These are phyloP conservation scores for Microsporum canis DNA, from an alignment of 2,329 filamentous ascomycete genomes.

Conservation along the genomic window DNA sequence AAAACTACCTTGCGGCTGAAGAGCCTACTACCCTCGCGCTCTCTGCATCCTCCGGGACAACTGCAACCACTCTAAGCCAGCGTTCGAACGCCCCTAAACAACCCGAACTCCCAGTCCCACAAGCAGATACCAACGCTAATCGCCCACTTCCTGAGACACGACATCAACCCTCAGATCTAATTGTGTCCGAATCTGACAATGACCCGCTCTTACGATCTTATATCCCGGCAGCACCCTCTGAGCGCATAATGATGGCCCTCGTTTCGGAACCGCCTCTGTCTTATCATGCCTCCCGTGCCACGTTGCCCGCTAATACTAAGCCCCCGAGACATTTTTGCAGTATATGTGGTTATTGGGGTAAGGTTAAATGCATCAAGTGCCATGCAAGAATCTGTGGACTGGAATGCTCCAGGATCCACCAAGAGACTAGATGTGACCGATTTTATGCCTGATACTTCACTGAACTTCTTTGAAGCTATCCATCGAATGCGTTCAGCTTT, in stretches of 20 bases:
- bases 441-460: conserved; percentile 22
- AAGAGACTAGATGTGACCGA: conserved; percentile 37
- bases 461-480: not conserved
- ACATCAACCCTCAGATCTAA: conserved; percentile 16
- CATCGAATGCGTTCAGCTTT: not conserved
- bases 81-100: conserved; percentile 10
- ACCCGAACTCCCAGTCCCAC: conserved; percentile 12
- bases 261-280: conserved; percentile 37
- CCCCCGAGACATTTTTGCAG: conserved; percentile 36
- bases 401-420: conserved; percentile 38
- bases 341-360: conserved; percentile 42
- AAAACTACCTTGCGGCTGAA: conserved; percentile 42
- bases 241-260: conserved; percentile 36
- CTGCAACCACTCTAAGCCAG: conserved; percentile 4
- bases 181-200: conserved; percentile 30
- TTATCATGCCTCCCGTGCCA: conserved; percentile 37
- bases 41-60: conserved; percentile 9
- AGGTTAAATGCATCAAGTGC: conserved; percentile 38
- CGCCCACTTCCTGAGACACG: not conserved
- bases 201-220: conserved; percentile 34
- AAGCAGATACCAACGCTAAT: not conserved
- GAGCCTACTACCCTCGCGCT: conserved; percentile 28
- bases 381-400: conserved; percentile 37
- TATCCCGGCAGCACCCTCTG: conserved; percentile 33
- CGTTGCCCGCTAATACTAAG: conserved; percentile 21